A percentile compares a stretch with the other conserved stretches of the same genome.
Evolutionary conservation across 306 rosid genomes (phyloP).

Genomic region (Pterocarpus macrocarpus): DNA sequence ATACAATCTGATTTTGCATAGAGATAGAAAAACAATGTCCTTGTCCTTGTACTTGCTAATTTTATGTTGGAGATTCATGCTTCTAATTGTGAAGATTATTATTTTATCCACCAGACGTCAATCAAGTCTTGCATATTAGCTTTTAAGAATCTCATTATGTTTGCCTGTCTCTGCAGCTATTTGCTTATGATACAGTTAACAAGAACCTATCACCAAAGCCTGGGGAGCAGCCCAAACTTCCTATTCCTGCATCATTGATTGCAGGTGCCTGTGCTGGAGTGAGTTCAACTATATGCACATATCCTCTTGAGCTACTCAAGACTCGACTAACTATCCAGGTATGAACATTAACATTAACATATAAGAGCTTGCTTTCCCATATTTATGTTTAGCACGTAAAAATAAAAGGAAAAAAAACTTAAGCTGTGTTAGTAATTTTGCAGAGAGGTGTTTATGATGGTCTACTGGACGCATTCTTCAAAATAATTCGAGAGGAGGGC

Average conservation of each 20-base stretch:
- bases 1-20: background rate
- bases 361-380: background rate
- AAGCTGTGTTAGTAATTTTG: conserved; percentile 45
- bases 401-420: conserved; percentile 19
- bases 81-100: conserved; percentile 20
- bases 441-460: conserved; percentile 89
- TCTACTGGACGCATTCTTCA: conserved; percentile 83
- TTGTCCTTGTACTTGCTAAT: background rate
- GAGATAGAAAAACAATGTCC: background rate
- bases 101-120: conserved; percentile 4
- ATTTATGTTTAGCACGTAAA: conserved; percentile 22
- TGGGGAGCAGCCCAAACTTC: conserved; percentile 80
- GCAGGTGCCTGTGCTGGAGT: conserved; percentile 99
- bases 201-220: conserved; percentile 74
- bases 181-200: conserved; percentile 94
- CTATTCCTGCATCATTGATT: conserved; percentile 85
- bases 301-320: conserved; percentile 93
- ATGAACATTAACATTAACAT: conserved; percentile 14
- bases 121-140: conserved; percentile 15
- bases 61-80: conserved; percentile 7
- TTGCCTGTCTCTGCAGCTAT: conserved; percentile 71
- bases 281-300: conserved; percentile 86
- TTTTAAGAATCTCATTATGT: conserved; percentile 46
- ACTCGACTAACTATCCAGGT: conserved; percentile 97
- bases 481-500: conserved; percentile 85